Base-by-base conservation (phyloP, 2,329 filamentous ascomycete species). In the Stagonosporopsis cucurbitacearum region DNA sequence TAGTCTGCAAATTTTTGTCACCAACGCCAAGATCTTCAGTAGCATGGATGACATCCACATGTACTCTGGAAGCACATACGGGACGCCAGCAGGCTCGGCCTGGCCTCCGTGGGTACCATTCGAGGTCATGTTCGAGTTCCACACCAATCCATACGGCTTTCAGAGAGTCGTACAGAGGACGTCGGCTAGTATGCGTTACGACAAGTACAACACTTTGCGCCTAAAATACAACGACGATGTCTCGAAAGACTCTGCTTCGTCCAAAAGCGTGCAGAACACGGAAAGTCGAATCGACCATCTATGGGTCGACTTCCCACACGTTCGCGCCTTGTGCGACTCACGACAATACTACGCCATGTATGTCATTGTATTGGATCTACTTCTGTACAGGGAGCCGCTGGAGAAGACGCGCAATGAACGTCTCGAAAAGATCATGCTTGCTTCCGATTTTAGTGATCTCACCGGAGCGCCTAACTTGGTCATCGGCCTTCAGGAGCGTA, bases 81-180 rank as follows among this genome's bases (percentile, higher is more conserved):
- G 96, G 33, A 89, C 92, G 26, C 87, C 91, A 36, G 83, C 85
- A 32, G 92, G 92, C 9, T 91, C 92, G 3, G 88, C 91, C 15
- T 99, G 96, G 95, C 95, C 95, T 11, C 95, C 95, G 0, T 99
- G 95, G 95, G 91, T 98, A 42, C 95, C 95, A 0, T 89, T 99
- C 79, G 95, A 99, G 77, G 91, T 96, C 66, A 97, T 99, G 89
- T 97, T 96, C 69, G 93, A 98, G 75, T 99, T 97, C 75, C 82
- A 94, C 62, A 84, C 90, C 6, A 93, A 96, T 74, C 94, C 95
- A 0, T 96, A 96, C 69, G 95, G 96, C n/a, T 99, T 99, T 81
- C 94, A 94, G 73, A 88, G 95, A 57, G 93, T 99, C 26, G 93
- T 99, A 11, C 92, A 98, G 74, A 94, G 96, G 75, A 99, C 95